These are phyloP conservation scores for Ogataea populi-albae DNA, from an alignment of 805 yeast genomes.

Conservation along the genomic window DNA sequence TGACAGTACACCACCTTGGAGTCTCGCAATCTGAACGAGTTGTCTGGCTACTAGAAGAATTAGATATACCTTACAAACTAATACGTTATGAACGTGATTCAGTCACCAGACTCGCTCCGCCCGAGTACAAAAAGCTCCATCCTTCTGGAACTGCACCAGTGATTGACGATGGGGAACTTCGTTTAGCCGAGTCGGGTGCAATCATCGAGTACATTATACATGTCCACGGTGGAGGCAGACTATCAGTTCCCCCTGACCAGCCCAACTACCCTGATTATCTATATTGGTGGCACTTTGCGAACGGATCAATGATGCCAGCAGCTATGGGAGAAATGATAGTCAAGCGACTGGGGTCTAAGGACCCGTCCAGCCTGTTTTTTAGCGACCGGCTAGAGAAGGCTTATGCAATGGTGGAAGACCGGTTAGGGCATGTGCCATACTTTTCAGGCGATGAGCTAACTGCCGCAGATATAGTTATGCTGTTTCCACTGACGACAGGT, in stretches of 20 bases:
- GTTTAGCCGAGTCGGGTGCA: constrained; percentile 2
- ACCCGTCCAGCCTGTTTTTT: neutral
- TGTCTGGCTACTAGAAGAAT: constrained; percentile 4
- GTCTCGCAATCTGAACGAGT: constrained; percentile 1
- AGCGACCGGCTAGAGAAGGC: neutral
- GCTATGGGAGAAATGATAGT: neutral
- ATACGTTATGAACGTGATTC: constrained; percentile 1
- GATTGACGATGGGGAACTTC: neutral
- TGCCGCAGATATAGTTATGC: constrained; percentile 1
- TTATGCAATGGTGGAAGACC: constrained; percentile 1
- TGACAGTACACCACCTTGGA: constrained; percentile 2
- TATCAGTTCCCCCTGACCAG: neutral
- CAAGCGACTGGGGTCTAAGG: neutral
- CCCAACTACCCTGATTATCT: constrained; percentile 1
- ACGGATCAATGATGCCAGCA: constrained; percentile 1
- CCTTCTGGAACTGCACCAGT: constrained; percentile 1
- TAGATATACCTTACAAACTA: constrained; percentile 1
- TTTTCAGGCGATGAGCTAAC: constrained; percentile 1
- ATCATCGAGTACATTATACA: constrained; percentile 2
- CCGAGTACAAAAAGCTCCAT: constrained; percentile 2
- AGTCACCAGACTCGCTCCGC: constrained; percentile 1
- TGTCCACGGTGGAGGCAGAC: constrained; percentile 1
- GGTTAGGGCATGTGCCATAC: neutral
- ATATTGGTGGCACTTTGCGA: constrained; percentile 2
- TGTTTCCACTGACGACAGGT: neutral